Conservation (phyloP, 805 yeast species). For the Kazachstania kunashirensis region DNA sequence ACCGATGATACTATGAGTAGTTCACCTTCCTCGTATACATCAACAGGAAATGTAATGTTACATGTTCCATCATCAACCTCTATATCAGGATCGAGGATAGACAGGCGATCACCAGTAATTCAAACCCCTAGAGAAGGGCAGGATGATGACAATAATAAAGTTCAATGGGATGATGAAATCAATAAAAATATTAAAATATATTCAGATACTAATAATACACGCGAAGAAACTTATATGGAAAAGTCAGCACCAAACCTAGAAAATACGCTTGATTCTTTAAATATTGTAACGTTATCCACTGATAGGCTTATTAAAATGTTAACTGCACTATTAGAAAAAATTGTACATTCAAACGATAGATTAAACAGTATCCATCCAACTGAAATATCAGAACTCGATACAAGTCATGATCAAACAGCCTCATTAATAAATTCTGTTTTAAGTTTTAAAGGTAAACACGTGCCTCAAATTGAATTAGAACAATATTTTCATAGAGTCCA, state of each 20-base stretch:
- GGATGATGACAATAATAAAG: neutral
- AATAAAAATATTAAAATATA: neutral
- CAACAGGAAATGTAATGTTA: conserved; percentile 1
- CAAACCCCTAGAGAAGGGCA: conserved; percentile 1
- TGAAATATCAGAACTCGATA: neutral
- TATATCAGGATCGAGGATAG: neutral
- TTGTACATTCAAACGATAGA: conserved; percentile 82
- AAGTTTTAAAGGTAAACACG: conserved; percentile 91
- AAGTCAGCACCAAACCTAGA: neutral
- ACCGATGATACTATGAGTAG: conserved; percentile 14
- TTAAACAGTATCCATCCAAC: conserved; percentile 30
- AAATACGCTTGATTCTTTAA: conserved; percentile 9
- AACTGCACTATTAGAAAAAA: conserved; percentile 72
- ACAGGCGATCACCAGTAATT: neutral
- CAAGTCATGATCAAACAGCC: neutral
- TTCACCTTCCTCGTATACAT: conserved; percentile 9
- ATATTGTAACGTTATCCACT: conserved; percentile 76
- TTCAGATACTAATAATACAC: neutral
- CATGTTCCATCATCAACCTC: neutral
- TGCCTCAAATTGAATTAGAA: conserved; percentile 89
- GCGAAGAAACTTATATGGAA: neutral
- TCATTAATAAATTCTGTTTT: conserved; percentile 36
- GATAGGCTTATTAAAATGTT: conserved; percentile 76
- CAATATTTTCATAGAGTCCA: conserved; percentile 84
- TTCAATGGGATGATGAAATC: neutral